Base-by-base conservation (phyloP, 75 land plant genomes). In the Isoetes taiwanensis region DNA sequence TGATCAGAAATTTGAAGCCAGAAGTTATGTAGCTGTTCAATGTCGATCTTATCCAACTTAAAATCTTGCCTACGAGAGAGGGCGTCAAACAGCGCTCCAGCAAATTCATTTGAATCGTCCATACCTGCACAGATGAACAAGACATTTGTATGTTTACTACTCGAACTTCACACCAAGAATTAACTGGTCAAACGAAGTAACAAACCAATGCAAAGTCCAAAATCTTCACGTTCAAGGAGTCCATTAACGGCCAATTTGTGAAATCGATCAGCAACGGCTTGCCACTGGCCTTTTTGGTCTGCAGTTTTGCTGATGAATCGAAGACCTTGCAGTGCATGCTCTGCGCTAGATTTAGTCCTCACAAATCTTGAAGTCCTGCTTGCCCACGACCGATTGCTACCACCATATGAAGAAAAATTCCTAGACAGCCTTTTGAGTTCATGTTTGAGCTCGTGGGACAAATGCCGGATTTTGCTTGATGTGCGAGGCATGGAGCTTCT, bases 321-420 rank as follows among this genome's bases (percentile, higher is more conserved):
- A 24, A 62, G 64, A n/a, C 56, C 64, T 52, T 62, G 53, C 10
- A 62, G 25, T n/a, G 64, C 64, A 52, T 46, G 33, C 26, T 42
- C 58, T 33, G 64, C 64, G 4, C 64, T 14, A 14, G 38, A 37
- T 37, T 14, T 37, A 9, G 38, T 9, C 38, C 38, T 9, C 38
- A 14, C 38, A n/a, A n/a, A n/a, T n/a, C n/a, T n/a, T n/a, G n/a
- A n/a, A n/a, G n/a, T n/a, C n/a, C n/a, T n/a, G n/a, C n/a, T n/a
- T n/a, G n/a, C n/a, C n/a, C n/a, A n/a, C n/a, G n/a, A n/a, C n/a
- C n/a, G n/a, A n/a, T n/a, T n/a, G n/a, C n/a, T n/a, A n/a, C n/a
- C n/a, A n/a, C n/a, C n/a, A n/a, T n/a, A n/a, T n/a, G n/a, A n/a
- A n/a, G n/a, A n/a, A n/a, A n/a, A n/a, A n/a, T n/a, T n/a, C n/a